phyloP scores from a whole-genome alignment of 805 yeast genomes.

The Ogataea pini region DNA sequence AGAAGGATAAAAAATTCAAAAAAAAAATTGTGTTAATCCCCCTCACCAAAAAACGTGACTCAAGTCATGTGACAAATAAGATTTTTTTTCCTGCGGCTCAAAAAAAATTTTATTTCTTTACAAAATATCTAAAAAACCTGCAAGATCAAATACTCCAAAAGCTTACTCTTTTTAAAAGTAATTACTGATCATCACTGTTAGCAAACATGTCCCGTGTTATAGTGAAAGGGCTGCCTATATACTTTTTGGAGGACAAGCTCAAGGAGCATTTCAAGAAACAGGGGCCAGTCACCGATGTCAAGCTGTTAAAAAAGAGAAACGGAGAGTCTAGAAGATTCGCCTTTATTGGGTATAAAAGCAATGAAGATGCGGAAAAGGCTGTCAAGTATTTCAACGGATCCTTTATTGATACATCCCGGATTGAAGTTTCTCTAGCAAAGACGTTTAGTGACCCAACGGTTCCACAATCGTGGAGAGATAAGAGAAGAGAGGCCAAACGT shows the following conservation, averaged over 20 bases:
- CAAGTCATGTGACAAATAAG: neutral
- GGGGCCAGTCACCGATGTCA: conserved; percentile 81
- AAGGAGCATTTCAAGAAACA: conserved; percentile 57
- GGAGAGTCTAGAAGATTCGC: conserved; percentile 94
- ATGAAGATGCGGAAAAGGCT: conserved; percentile 74
- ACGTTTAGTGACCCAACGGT: conserved; percentile 82
- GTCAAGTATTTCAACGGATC: conserved; percentile 73
- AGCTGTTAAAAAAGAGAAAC: conserved; percentile 72
- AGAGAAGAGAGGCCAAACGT: conserved; percentile 50
- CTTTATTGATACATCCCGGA: conserved; percentile 78
- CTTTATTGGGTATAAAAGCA: conserved; percentile 80
- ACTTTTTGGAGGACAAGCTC: conserved; percentile 72
- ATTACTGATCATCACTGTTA: neutral
- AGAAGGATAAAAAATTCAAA: neutral
- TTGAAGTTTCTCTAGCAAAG: conserved; percentile 81
- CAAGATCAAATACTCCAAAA: neutral
- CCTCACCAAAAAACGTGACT: neutral
- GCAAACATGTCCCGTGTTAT: conserved; percentile 75
- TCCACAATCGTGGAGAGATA: conserved; percentile 64
- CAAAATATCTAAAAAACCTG: neutral
- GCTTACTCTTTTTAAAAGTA: neutral
- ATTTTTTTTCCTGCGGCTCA: conserved; percentile 3
- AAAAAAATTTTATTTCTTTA: conserved; percentile 3
- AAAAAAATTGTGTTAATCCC: neutral
- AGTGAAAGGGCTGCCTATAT: conserved; percentile 84